These are phyloP conservation scores for Cyberlindnera americana DNA, from an alignment of 805 yeast species.

Conservation along the genomic window DNA sequence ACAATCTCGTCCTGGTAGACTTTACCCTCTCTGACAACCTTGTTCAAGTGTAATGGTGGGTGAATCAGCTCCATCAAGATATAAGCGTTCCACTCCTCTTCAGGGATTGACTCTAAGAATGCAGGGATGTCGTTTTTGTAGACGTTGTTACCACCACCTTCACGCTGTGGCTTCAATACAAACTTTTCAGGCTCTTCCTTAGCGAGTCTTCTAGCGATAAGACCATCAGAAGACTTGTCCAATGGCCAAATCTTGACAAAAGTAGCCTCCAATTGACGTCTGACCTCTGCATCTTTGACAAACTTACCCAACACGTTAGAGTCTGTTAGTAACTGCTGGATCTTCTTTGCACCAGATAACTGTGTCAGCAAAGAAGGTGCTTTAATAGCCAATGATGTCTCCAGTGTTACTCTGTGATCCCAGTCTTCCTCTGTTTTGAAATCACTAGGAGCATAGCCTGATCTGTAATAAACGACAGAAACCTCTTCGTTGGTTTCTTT, in stretches of 20 bases:
- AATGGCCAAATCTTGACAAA: conserved; percentile 88
- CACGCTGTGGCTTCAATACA: conserved; percentile 96
- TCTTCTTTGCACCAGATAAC: conserved; percentile 87
- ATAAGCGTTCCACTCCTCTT: conserved; percentile 82
- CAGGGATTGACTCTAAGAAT: conserved; percentile 56
- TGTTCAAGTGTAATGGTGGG: conserved; percentile 67
- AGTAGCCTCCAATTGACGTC: conserved; percentile 39
- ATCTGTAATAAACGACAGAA: conserved; percentile 84
- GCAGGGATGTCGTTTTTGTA: conserved; percentile 82
- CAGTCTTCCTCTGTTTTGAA: conserved; percentile 65
- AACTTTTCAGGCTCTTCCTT: conserved; percentile 61
- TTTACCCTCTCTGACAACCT: conserved; percentile 64
- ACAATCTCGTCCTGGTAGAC: conserved; percentile 69
- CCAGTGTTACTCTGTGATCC: conserved; percentile 72
- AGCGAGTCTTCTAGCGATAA: conserved; percentile 61
- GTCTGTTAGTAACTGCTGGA: conserved; percentile 83
- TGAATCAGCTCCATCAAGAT: conserved; percentile 90
- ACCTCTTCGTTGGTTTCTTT: conserved; percentile 62
- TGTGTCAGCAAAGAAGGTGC: conserved; percentile 91
- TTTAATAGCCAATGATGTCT: conserved; percentile 75
- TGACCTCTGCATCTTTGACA: conserved; percentile 29
- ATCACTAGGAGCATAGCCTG: conserved; percentile 86
- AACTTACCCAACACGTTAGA: conserved; percentile 45
- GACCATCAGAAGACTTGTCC: conserved; percentile 65
- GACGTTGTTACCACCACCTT: conserved; percentile 97